Conservation (phyloP, 441 rosid species). For the Populus hybrid region DNA sequence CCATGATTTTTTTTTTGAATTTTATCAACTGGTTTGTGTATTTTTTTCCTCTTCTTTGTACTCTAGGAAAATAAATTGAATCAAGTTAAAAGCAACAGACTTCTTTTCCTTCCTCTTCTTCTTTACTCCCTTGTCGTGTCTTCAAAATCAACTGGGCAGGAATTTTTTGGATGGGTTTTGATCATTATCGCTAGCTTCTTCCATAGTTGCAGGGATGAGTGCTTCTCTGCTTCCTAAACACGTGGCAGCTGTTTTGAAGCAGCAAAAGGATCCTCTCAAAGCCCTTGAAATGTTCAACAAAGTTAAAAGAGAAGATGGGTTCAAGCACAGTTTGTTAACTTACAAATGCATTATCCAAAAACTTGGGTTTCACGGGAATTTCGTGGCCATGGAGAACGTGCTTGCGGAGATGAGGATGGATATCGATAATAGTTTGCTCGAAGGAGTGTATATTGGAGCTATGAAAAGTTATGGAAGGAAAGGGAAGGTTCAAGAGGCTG, state of each 20-base stretch:
- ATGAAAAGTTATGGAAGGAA: conserved; percentile 76
- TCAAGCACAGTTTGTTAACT: conserved; percentile 71
- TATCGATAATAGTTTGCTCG: conserved; percentile 51
- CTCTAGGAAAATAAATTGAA: neutral
- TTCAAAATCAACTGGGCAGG: neutral
- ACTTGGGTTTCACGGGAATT: conserved; percentile 71
- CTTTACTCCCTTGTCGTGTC: neutral
- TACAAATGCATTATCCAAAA: conserved; percentile 73
- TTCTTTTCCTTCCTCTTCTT: neutral
- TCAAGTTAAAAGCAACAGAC: neutral
- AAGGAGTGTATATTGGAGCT: conserved; percentile 70
- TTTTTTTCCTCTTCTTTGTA: too few species aligned
- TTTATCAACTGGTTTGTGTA: neutral
- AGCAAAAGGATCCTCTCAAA: conserved; percentile 64
- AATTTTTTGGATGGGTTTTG: conserved; percentile 13
- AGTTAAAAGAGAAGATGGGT: conserved; percentile 55
- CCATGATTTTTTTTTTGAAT: neutral
- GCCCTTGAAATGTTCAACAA: conserved; percentile 81
- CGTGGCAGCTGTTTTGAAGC: conserved; percentile 71
- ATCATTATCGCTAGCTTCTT: conserved; percentile 9
- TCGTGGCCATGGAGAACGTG: conserved; percentile 73
- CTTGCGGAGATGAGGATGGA: conserved; percentile 51
- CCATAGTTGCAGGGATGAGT: conserved; percentile 42
- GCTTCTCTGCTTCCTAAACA: conserved; percentile 68
- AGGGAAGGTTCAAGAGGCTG: conserved; percentile 82